Base-by-base conservation (phyloP, 768 basidiomycete genomes). In the Cyclocybe aegerita region DNA sequence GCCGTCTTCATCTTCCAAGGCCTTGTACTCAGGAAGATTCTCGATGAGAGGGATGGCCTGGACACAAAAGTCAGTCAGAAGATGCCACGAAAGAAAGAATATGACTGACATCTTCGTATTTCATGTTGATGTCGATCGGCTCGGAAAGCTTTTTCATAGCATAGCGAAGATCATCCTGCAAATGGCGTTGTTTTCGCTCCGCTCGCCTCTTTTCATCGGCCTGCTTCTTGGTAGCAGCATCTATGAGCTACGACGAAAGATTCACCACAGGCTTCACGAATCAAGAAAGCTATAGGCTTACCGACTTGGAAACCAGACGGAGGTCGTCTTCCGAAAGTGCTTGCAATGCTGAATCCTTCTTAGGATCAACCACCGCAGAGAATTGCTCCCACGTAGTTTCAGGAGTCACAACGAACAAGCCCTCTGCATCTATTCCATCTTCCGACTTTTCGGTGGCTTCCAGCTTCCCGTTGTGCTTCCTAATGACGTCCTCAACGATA, bases 151-250 rank as follows among this genome's bases (percentile, higher is more conserved):
- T 96, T 71, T 90, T 93, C 56, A 98, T 75, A 0, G 95, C 97
- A 70, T 98, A 97, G 5, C 97, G 86, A 34, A 99, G 75, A 62
- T 98, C 97, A 67, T 99, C 97, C 61, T 97, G 92, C 54, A 93
- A 70, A 66, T 96, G 90, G 23, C 95, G 80, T 50, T 87, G 83
- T 60, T 80, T 85, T 50, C 93, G 79, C 68, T 98, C 97, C 0
- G 84, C 71, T 33, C 93, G 81, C n/a, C 86, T 77, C 65, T 83
- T 90, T 66, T 98, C 97, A 11, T 93, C 90, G 2, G 88, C 87
- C 33, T 88, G 86, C 54, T 85, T 85, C 66, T 83, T 88, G 37
- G 82, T 52, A 9, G 88, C 87, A 48, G 77, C 76, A 7, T 84
- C 82, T 46, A 82, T 88, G 15, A 98, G 63, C 94, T 97, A 57